Evolutionary conservation across 345 rosid species (phyloP), one percentile per base, ranked within the genome.

Genomic region (Lenwebbia sp.): DNA sequence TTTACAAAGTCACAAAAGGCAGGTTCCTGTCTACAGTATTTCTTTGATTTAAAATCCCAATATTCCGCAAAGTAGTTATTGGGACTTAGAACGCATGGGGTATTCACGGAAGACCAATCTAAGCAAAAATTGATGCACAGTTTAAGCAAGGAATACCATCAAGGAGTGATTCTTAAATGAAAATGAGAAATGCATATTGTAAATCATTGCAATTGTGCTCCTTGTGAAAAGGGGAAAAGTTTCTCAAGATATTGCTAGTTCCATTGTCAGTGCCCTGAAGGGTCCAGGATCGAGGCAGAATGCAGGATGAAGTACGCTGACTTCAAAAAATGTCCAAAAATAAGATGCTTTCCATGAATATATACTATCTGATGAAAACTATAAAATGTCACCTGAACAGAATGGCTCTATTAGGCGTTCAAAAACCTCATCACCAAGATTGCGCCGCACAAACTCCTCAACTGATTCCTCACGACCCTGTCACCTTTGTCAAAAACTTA

Each of bases 391-490:
- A 95, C 99, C 99, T 90, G 98, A 95, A 92, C 99, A 97, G 91
- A 97, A 96, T n/a, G 99, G 98, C 90, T 97, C 98, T 52, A 97
- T 96, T 52, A 97, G 88, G 86, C 98, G 97, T 90, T 97, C 98
- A 86, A 97, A 96, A 85, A 96, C 99, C 93, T 96, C 99, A 76
- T 88, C 92, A 7, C 99, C 99, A 49, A 96, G 96, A 88, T 96
- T 96, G 86, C 99, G 95, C 65, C 98, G 93, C 49, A 96, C 99
- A 89, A 97, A 97, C 93, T 96, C 98, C 89, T 95, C 99, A 84
- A 95, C 97, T 19, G 99, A 94, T 88, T 97, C 99, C 91, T 97
- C 98, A 62, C 89, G 95, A 90, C 95, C 98, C 99, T 95, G 98
- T 94, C 91, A 95, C 93, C 92, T 91, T 96, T 90, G 93, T 86